Evolutionary conservation across 2,329 filamentous ascomycete species (phyloP), one percentile per base, ranked within the genome.

Genomic region (Dendrostoma leiphaemia): DNA sequence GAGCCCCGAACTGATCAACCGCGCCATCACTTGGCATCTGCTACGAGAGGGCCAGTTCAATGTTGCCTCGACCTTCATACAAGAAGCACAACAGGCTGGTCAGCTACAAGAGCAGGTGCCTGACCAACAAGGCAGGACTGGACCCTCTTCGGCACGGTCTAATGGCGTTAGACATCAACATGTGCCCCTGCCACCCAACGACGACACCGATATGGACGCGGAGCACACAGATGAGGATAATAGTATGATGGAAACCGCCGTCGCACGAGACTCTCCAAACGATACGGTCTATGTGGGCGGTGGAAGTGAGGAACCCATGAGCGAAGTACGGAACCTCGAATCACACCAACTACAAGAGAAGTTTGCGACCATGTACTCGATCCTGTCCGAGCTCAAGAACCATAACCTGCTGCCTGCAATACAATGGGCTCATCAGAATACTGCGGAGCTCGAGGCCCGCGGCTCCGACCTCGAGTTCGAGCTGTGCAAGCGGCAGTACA

Each of bases 391-490:
- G 53, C 77, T 97, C 54, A 89, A 88, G 61, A 75, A 83, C 24
- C 81, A 81, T 48, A 90, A 97, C 62, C 80, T 97, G 2, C 70
- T 81, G 0, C 90, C 91, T 0, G 94, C 94, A 1, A 97, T 99
- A 23, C 74, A 82, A 51, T 99, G 94, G 94, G 90, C 94, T 0
- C 78, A 85, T 34, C 67, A 79, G 24, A 88, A 97, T 64, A 86
- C 85, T 55, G 69, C 72, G 5, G 77, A 85, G 24, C 79, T 99
- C 3, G 91, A 96, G 65, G 80, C 82, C 4, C 83, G 91, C 45
- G 93, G 92, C 3, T 96, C 91, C 65, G 96, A 96, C 63, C 82
- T 99, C 2, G 93, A 97, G 68, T 99, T 97, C 60, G 93, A 99
- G 65, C 84, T 99, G 2, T 90, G 87, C 72, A 89, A 91, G 60